phyloP scores from a whole-genome alignment of 805 yeast species.

The Zygoascus bituminiphila region DNA sequence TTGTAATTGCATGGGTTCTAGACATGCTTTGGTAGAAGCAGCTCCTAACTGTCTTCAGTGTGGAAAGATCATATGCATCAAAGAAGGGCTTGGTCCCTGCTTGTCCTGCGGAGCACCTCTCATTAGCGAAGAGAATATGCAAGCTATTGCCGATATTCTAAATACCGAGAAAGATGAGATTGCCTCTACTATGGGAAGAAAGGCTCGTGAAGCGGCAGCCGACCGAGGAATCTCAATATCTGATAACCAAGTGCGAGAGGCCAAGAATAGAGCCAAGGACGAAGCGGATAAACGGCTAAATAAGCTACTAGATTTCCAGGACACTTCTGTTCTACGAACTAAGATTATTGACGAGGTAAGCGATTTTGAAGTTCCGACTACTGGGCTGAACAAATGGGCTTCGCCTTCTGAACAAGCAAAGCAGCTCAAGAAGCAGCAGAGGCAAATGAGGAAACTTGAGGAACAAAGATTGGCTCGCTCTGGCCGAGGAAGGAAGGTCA shows the following conservation, averaged over 20 bases:
- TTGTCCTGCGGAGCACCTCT: constrained; percentile 68
- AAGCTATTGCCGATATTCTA: constrained; percentile 46
- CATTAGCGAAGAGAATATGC: constrained; percentile 53
- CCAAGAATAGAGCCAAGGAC: constrained; percentile 44
- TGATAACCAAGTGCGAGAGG: not conserved
- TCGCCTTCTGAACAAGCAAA: constrained; percentile 77
- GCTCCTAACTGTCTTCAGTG: constrained; percentile 93
- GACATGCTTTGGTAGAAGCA: constrained; percentile 80
- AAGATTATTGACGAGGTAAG: constrained; percentile 87
- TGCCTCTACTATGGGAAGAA: constrained; percentile 28
- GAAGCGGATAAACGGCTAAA: constrained; percentile 67
- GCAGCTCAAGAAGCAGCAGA: constrained; percentile 79
- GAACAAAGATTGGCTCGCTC: constrained; percentile 46
- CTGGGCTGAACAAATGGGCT: constrained; percentile 66
- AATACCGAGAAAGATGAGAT: constrained; percentile 43
- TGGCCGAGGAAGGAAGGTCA: constrained; percentile 67
- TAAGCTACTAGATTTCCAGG: constrained; percentile 70
- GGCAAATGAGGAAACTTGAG: constrained; percentile 56
- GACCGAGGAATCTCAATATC: constrained; percentile 18
- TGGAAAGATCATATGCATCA: constrained; percentile 85
- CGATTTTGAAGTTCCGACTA: constrained; percentile 63
- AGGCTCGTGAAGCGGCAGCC: constrained; percentile 34
- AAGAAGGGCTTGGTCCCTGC: constrained; percentile 89
- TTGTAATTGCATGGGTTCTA: constrained; percentile 80
- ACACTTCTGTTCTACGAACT: constrained; percentile 81